These are phyloP conservation scores for Aureobasidium sp. DNA, from an alignment of 2,329 filamentous ascomycete genomes.

Conservation along the genomic window DNA sequence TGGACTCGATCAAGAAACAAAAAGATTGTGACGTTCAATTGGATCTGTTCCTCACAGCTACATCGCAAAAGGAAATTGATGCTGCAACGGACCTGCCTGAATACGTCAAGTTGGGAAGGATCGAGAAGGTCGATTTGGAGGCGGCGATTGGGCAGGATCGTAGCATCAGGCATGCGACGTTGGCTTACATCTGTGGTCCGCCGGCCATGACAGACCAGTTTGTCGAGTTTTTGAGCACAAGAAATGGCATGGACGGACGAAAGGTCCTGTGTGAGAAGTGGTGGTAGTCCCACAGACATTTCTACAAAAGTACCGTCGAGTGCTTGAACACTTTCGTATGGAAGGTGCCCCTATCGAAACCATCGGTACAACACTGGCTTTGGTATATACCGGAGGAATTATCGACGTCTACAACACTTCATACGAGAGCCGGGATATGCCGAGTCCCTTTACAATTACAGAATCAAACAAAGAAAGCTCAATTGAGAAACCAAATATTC, in stretches of 20 bases:
- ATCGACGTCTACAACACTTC: not conserved
- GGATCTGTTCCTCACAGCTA: slow-evolving; percentile 25
- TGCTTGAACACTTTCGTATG: not conserved
- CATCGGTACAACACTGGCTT: too few relatives aligned
- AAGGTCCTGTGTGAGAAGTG: slow-evolving; percentile 44
- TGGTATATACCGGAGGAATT: not conserved
- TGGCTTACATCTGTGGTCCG: slow-evolving; percentile 43
- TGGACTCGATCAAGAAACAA: slow-evolving; percentile 22
- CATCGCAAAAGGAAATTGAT: slow-evolving; percentile 16
- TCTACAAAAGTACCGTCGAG: too few relatives aligned
- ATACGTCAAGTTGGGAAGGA: slow-evolving; percentile 18
- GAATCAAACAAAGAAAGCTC: not conserved
- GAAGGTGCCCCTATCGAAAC: too few relatives aligned
- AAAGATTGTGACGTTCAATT: slow-evolving; percentile 21
- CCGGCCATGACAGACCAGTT: slow-evolving; percentile 41
- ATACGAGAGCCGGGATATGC: not conserved
- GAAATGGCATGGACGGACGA: slow-evolving; percentile 31
- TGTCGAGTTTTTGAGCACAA: slow-evolving; percentile 32
- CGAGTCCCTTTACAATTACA: too few relatives aligned
- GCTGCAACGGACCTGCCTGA: slow-evolving; percentile 5
- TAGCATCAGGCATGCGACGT: slow-evolving; percentile 28
- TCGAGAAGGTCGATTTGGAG: slow-evolving; percentile 29
- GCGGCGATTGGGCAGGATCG: slow-evolving; percentile 30
- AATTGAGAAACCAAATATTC: not conserved
- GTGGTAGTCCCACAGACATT: slow-evolving; percentile 34